Base-by-base conservation (phyloP, 441 rosid species). In the Populus hybrid region DNA sequence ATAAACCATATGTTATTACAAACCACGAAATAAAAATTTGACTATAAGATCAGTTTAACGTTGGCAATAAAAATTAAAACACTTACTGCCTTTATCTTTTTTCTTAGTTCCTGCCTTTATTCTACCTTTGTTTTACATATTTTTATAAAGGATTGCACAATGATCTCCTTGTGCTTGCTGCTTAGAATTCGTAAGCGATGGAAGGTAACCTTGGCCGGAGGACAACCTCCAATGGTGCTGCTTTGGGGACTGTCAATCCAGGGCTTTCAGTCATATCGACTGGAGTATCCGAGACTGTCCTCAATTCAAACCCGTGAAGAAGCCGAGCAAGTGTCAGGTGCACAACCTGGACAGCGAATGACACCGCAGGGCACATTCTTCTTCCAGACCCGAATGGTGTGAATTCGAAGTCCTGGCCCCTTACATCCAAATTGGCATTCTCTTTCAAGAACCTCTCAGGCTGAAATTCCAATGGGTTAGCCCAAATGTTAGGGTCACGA, bases 401-500 rank as follows among this genome's bases (percentile, higher is more conserved):
- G 66, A 75, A 78, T 23, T 81, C 79, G 35, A 81, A 85, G 24
- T 82, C 77, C 21, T 80, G 82, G 21, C 88, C 86, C 36, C 67
- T 72, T 5, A 76, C 72, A 61, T 82, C 87, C 65, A 81, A 5
- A 30, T 77, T 63, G 1, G 61, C 57, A 14, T 81, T 81, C 70
- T 77, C 78, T 23, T 69, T 78, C 26, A 81, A 73, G 76, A 88
- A 87, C 61, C 90, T 78, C 75, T 81, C 88, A 1, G 88, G 91
- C 64, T 53, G 65, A 28, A 89, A 89, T 61, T 75, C 85, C 3
- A 32, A 23, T 8, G 90, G 86, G 69, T 85, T 81, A 50, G 76
- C 71, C 91, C 91, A 90, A 16, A 83, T 42, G 10, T 40, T 63
- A 2, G 87, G 82, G 72, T 88, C 92, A 64, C 88, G 78, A 35